Conservation (phyloP, 108 stramenopile species). For the Craspedostauros australis region DNA sequence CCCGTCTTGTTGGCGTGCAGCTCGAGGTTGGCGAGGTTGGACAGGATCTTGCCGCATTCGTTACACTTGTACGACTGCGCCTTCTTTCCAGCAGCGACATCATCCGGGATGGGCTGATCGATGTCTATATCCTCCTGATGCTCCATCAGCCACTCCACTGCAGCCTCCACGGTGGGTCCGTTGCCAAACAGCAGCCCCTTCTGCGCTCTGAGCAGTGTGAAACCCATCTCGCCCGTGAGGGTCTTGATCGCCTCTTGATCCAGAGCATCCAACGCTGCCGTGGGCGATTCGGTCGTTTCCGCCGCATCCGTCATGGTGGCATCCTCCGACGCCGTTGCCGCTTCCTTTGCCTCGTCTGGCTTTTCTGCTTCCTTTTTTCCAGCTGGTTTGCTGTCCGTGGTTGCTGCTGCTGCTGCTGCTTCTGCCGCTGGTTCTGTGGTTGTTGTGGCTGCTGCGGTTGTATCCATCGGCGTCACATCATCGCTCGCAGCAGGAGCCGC, state of each 20-base stretch:
- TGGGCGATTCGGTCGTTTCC: conserved; percentile 17
- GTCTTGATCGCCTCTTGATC: conserved; percentile 50
- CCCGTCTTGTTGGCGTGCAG: conserved; percentile 88
- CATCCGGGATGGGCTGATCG: conserved; percentile 82
- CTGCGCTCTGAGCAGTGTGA: conserved; percentile 79
- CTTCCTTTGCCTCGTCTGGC: too few relatives aligned
- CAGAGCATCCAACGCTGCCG: conserved; percentile 43
- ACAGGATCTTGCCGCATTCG: conserved; percentile 73
- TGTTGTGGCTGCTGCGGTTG: conserved; percentile 3
- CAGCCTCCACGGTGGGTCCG: conserved; percentile 80
- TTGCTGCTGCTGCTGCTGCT: conserved; percentile 12
- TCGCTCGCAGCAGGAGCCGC: conserved; percentile 11
- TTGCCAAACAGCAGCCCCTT: conserved; percentile 78
- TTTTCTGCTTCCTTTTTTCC: too few relatives aligned
- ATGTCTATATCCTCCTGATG: conserved; percentile 93
- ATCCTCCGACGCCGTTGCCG: conserved; percentile 14
- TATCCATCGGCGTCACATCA: background rate
- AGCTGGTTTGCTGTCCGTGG: conserved; percentile 5
- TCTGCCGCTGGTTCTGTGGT: conserved; percentile 3
- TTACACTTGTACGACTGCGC: conserved; percentile 88
- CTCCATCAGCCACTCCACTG: conserved; percentile 89
- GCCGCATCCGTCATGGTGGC: conserved; percentile 18
- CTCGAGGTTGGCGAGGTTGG: conserved; percentile 84
- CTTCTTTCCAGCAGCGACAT: conserved; percentile 17
- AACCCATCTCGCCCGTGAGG: conserved; percentile 82